Conservation (phyloP, 2,329 filamentous ascomycete species). For the Aspergillus pseudoglaucus region DNA sequence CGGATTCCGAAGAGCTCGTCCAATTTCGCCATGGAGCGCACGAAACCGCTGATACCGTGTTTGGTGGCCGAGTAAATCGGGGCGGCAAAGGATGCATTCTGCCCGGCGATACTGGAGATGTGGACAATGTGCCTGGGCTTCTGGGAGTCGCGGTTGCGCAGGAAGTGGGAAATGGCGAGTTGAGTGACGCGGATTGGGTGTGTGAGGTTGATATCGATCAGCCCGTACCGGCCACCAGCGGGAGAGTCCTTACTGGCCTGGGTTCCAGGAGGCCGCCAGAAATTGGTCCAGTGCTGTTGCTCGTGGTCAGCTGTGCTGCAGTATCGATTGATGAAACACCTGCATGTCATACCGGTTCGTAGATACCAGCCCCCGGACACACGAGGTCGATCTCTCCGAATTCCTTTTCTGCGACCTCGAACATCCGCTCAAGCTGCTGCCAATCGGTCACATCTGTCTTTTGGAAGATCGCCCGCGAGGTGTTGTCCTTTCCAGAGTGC, state of each 20-base stretch:
- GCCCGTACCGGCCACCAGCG: slow-evolving; percentile 36
- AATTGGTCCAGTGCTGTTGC: slow-evolving; percentile 41
- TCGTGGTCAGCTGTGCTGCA: not conserved
- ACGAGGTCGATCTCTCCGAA: slow-evolving; percentile 45
- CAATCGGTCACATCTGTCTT: slow-evolving; percentile 46
- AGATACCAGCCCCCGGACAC: slow-evolving; percentile 42
- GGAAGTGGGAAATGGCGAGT: slow-evolving; percentile 45
- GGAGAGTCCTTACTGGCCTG: slow-evolving; percentile 36
- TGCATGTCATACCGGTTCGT: slow-evolving; percentile 33
- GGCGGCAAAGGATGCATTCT: slow-evolving; percentile 30
- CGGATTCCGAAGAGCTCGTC: slow-evolving; percentile 47
- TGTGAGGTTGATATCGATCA: slow-evolving; percentile 47
- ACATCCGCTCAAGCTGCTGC: slow-evolving; percentile 45
- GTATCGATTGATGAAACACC: not conserved
- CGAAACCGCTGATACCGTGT: slow-evolving; percentile 43
- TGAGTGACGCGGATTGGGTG: slow-evolving; percentile 49
- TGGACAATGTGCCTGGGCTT: slow-evolving; percentile 41
- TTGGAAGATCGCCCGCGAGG: slow-evolving; percentile 36
- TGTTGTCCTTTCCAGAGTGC: slow-evolving; percentile 32
- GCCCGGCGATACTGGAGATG: slow-evolving; percentile 44
- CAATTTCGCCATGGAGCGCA: slow-evolving; percentile 46
- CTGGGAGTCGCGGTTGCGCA: slow-evolving; percentile 23
- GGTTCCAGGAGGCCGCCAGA: slow-evolving; percentile 45
- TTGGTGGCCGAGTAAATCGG: slow-evolving; percentile 47
- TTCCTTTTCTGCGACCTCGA: slow-evolving; percentile 41